Base-by-base conservation (phyloP, 106 monocot genomes). In the Phalaenopsis aphrodite region DNA sequence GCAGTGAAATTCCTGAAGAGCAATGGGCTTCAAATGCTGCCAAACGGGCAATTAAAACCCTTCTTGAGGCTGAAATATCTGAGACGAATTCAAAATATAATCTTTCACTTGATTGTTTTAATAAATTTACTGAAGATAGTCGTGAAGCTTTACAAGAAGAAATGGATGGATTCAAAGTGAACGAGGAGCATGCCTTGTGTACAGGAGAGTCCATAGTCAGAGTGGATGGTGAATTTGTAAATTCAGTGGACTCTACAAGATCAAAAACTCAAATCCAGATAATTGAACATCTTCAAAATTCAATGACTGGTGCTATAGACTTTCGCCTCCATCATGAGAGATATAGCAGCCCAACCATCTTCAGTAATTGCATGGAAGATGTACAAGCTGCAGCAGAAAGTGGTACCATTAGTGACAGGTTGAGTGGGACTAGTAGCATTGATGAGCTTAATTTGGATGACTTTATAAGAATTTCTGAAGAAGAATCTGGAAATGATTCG, bases 21-120 rank as follows among this genome's bases (percentile, higher is more conserved):
- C 49, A 3, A 49, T 76, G 23, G 76, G 76, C 76, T 76, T 47
- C 49, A 47, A 47, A 76, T 52, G 76, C 76, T 52, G 76, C 76
- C 12, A 76, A 76, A 52, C 11, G 30, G 49, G 76, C 76, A 30
- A 24, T 76, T 11, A 76, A 76, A 49, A 76, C 49, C 47, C 46
- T 76, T 76, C 12, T 48, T 76, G 49, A 76, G 24, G 24, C 48
- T 23, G 11, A 76, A 17, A 42, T 24, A 48, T 2, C 49, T 43
- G 43, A 43, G 42, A 18, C 5, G 17, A 36, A 74, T 42, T 30
- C 69, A 38, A 69, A 30, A 38, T 30, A 69, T 69, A 39, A 69
- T 69, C 52, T 14, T 52, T 3, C 52, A 14, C 14, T 52, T 52
- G 52, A 52, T 1, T 12, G 10, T 14, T 52, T 52, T 10, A 52